Evolutionary conservation across 2,329 filamentous ascomycete genomes (phyloP).

Genomic region (Penicillium occitanis): DNA sequence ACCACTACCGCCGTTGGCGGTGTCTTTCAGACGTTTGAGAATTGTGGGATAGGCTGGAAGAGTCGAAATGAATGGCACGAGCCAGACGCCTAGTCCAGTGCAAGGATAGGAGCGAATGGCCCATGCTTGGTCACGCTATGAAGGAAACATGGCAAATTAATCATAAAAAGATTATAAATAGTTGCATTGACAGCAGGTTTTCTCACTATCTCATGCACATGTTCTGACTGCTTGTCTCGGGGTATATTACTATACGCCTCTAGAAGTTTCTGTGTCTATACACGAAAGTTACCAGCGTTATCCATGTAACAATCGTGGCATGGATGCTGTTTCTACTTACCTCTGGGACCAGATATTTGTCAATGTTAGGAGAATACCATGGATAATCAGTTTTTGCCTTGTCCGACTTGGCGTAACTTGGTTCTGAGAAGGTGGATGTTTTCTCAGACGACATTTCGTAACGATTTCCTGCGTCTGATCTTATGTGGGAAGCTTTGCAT

Average conservation of each 20-base stretch:
- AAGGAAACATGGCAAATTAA: not conserved
- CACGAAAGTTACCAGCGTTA: not conserved
- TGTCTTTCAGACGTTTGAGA: not conserved
- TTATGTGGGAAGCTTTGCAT: too few species aligned
- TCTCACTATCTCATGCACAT: conserved; percentile 17
- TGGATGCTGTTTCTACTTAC: not conserved
- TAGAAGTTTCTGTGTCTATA: conserved; percentile 7
- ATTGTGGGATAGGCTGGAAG: conserved; percentile 8
- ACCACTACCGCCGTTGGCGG: not conserved
- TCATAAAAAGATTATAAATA: not conserved
- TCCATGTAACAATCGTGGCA: not conserved
- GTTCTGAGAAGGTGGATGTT: conserved; percentile 5
- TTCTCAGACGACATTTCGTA: conserved; percentile 8
- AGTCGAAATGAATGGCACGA: conserved; percentile 15
- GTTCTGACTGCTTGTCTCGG: conserved; percentile 7
- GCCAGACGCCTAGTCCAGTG: conserved; percentile 14
- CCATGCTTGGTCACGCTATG: conserved; percentile 17
- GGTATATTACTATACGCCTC: conserved; percentile 12
- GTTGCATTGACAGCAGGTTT: not conserved
- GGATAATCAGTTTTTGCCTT: conserved; percentile 11
- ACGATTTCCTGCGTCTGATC: too few species aligned
- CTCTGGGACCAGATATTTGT: conserved; percentile 12
- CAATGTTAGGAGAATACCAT: conserved; percentile 6
- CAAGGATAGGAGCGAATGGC: conserved; percentile 16
- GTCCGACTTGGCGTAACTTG: conserved; percentile 14